Evolutionary conservation across 306 rosid species (phyloP), one percentile per base, ranked within the genome.

Genomic region (Malus sieversii): DNA sequence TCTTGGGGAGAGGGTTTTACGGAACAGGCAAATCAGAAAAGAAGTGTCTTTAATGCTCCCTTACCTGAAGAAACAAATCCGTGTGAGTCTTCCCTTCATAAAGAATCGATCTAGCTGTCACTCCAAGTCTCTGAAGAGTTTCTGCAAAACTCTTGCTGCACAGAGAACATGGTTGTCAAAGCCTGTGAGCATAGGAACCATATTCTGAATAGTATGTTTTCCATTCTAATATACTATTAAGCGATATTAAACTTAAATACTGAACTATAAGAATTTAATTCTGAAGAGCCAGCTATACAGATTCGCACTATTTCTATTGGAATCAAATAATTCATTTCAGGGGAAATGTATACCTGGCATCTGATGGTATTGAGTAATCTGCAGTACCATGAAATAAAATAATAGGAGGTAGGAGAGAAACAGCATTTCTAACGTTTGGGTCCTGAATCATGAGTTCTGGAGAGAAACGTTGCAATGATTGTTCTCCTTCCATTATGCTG

Each of bases 401-500:
- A 22, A 87, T 40, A 32, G 81, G 90, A 62, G 98, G 98, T 46
- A 94, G 84, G 44, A 88, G 87, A 75, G 92, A 87, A 85, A 76
- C 90, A 30, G 90, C 90, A 78, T 86, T 81, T 74, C 80, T 86
- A 78, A 86, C 25, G 67, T 90, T 87, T 18, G 88, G 93, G 79
- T 88, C 91, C 81, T 90, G 91, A 68, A 90, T 84, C 84, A 89
- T 60, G 77, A 92, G 75, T 86, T 94, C 98, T 12, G 98, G 98
- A 68, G 98, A 94, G 82, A 86, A 94, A 68, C 81, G 86, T n/a
- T 55, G 82, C 73, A 94, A 80, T 57, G 94, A 88, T 78, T 91
- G 85, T 78, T 91, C 97, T 77, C 96, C 98, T 90, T 94, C 98
- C 97, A 94, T 90, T 86, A 94, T 94, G 80, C 98, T 94, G 89